phyloP scores from a whole-genome alignment of 1,284 basidiomycete species.

The Ganoderma lucidum region DNA sequence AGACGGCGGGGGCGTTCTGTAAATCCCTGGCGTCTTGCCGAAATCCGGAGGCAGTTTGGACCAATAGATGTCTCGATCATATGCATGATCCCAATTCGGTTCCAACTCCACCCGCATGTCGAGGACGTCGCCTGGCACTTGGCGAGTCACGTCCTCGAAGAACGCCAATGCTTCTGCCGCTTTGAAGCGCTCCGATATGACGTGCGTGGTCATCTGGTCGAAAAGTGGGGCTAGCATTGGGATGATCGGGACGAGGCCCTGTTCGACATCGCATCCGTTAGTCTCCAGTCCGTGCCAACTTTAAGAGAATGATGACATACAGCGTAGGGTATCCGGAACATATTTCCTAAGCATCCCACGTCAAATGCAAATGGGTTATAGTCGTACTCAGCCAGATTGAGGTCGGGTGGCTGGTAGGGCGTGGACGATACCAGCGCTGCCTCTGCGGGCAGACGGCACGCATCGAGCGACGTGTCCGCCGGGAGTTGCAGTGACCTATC shows the following conservation, averaged over 20 bases:
- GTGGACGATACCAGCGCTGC: slow-evolving; percentile 6
- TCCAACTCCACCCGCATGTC: not conserved
- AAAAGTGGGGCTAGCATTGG: slow-evolving; percentile 13
- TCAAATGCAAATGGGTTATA: slow-evolving; percentile 32
- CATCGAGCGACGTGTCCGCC: slow-evolving; percentile 7
- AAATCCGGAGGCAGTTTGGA: not conserved
- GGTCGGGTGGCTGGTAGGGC: slow-evolving; percentile 16
- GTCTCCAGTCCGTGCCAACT: not conserved
- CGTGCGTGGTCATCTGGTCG: slow-evolving; percentile 23
- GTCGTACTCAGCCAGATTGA: slow-evolving; percentile 12
- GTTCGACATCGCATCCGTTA: not conserved
- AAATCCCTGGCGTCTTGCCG: not conserved
- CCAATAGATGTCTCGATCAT: slow-evolving; percentile 16
- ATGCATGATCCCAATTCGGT: not conserved
- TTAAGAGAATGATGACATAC: slow-evolving; percentile 9
- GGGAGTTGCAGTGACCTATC: slow-evolving; percentile 21
- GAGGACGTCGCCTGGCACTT: not conserved
- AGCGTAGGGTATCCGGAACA: slow-evolving; percentile 20
- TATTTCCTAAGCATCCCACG: slow-evolving; percentile 23
- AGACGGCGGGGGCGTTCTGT: slow-evolving; percentile 7
- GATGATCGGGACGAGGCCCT: slow-evolving; percentile 11
- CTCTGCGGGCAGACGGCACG: slow-evolving; percentile 15
- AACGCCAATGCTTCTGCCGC: slow-evolving; percentile 16
- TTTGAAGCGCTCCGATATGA: slow-evolving; percentile 13
- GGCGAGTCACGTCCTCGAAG: not conserved